phyloP scores from a whole-genome alignment of 305 asterid species.

The Fraxinus velutina region DNA sequence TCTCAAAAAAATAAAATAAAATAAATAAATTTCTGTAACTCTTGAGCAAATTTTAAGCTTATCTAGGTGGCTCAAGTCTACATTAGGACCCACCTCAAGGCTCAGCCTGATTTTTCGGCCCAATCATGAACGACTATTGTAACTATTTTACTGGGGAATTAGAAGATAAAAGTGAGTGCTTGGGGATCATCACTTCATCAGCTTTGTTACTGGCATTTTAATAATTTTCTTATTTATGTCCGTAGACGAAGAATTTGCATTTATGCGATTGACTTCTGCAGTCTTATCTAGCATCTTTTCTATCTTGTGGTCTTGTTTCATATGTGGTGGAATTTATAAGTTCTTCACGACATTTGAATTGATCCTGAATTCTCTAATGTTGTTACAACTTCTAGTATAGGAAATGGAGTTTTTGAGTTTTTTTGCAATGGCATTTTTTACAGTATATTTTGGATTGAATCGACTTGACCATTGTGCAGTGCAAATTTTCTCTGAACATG shows the following conservation, averaged over 20 bases:
- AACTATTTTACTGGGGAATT: neutral
- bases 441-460: neutral
- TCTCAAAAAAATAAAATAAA: neutral
- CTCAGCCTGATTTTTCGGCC: neutral
- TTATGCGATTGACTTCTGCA: neutral
- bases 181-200: neutral
- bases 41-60: neutral
- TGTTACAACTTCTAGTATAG: neutral
- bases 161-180: neutral
- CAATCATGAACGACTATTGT: neutral
- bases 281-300: conserved; percentile 8
- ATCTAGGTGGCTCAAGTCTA: neutral
- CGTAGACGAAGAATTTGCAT: neutral
- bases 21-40: neutral
- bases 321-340: neutral
- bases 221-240: neutral
- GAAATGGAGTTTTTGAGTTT: neutral
- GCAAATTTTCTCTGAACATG: neutral
- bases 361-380: neutral
- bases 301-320: neutral
- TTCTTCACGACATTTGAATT: neutral
- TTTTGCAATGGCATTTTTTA: neutral
- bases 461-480: neutral
- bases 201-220: neutral
- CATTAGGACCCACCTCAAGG: neutral